Percentiles rank a stretch among this genome's conserved stretches.
Evolutionary conservation across 164 flowering plant species (phyloP).

Genomic region (Berberis thunbergii): DNA sequence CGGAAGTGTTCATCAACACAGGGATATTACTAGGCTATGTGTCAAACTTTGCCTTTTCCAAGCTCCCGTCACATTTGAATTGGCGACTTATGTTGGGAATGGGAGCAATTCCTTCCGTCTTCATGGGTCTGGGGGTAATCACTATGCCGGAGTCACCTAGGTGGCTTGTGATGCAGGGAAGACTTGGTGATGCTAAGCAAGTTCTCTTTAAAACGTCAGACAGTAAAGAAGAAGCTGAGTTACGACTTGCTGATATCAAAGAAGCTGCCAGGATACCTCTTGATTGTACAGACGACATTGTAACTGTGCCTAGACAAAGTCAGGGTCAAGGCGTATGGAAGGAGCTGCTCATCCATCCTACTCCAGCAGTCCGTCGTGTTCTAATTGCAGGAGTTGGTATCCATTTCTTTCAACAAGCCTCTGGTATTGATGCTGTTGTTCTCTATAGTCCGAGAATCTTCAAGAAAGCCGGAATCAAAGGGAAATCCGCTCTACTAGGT

Average conservation of each 20-base stretch:
- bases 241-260: conserved; percentile 52
- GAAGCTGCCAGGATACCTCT: conserved; percentile 51
- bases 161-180: conserved; percentile 71
- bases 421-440: conserved; percentile 69
- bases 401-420: conserved; percentile 66
- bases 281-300: conserved; percentile 38
- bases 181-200: conserved; percentile 48
- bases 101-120: conserved; percentile 52
- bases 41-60: conserved; percentile 56
- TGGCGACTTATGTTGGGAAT: conserved; percentile 80
- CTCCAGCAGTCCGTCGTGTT: conserved; percentile 50
- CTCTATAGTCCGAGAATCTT: conserved; percentile 63
- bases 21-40: conserved; percentile 53
- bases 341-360: conserved; percentile 48
- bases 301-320: conserved; percentile 22
- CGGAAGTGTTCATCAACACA: conserved; percentile 30
- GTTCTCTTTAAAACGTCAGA: conserved; percentile 57
- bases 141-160: conserved; percentile 82
- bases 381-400: conserved; percentile 52
- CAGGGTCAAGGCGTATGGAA: conserved; percentile 57
- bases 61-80: conserved; percentile 29
- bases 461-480: conserved; percentile 48
- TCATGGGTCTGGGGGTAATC: conserved; percentile 36
- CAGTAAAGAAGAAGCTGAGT: conserved; percentile 35
- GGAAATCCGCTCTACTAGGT: conserved; percentile 22